Evolutionary conservation across 441 rosid species (phyloP), one percentile per base, ranked within the genome.

Genomic region (Adansonia gregorii): DNA sequence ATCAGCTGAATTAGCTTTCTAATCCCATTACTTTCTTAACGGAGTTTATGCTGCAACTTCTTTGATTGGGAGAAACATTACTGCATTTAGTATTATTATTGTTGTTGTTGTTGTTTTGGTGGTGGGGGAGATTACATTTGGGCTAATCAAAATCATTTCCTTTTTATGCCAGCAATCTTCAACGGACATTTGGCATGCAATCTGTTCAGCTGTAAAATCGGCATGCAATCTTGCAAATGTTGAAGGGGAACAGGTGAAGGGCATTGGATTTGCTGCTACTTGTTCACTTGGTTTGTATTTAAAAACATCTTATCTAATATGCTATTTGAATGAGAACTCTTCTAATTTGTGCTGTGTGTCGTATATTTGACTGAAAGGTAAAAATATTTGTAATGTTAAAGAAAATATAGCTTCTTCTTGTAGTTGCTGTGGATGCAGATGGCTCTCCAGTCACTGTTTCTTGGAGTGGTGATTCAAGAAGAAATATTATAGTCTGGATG

Each of bases 401-500:
- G 55, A 75, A 17, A 0, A 69, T 63, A 8, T 80, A 64, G 72
- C 72, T 75, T 56, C 59, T 76, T 59, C 72, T 83, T 82, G 76
- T 85, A 95, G 99, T 95, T 72, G 99, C 97, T 9, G 90, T 92
- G 22, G 99, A 94, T 90, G 87, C 94, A 65, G 97, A 92, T 81
- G 97, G 95, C 22, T 84, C 91, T 39, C 98, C 98, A 19, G 97
- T 95, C 19, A 84, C 98, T n/a, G 97, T 94, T 72, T 95, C 99
- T 22, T 90, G 91, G 97, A 91, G 92, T 80, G 98, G 98, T 80
- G 99, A 94, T 88, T 87, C 98, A 63, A 91, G 98, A 80, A 87
- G 98, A 78, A 94, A 95, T 71, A 83, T 92, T 41, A 91, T 93
- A 49, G 97, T 95, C 4, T 95, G 99, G 98, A 95, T 95, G 99